phyloP scores from a whole-genome alignment of 139 green algal genomes.

The Marvania coccoides region DNA sequence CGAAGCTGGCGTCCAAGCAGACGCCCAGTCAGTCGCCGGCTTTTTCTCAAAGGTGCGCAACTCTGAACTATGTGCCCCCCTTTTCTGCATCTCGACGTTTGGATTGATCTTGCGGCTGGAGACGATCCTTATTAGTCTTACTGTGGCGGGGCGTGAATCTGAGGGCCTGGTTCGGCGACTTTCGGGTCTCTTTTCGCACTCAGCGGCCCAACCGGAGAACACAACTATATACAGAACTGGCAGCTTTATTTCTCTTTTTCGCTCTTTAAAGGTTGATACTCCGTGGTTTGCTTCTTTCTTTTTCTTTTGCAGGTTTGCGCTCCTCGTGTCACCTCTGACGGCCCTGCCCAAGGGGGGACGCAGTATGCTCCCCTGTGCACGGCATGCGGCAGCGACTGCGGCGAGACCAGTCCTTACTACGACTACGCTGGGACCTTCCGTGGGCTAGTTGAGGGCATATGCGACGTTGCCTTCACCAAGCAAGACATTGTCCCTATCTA shows the following conservation, averaged over 20 bases:
- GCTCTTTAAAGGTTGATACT: too few species aligned
- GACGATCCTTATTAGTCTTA: too few species aligned
- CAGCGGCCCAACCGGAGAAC: too few species aligned
- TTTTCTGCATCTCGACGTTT: too few species aligned
- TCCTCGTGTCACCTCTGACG: neutral
- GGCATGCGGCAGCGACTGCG: slow-evolving; percentile 27
- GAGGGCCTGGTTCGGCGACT: too few species aligned
- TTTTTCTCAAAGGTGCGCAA: neutral
- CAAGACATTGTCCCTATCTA: slow-evolving; percentile 12
- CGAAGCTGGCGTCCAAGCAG: neutral
- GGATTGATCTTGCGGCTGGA: too few species aligned
- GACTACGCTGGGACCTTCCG: slow-evolving; percentile 38
- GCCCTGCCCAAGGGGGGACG: neutral
- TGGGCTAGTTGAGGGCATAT: slow-evolving; percentile 35
- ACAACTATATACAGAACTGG: too few species aligned
- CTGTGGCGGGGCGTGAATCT: too few species aligned
- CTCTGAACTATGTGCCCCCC: too few species aligned
- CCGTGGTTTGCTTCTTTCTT: too few species aligned
- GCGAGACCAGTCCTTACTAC: slow-evolving; percentile 10
- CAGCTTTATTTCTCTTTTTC: too few species aligned
- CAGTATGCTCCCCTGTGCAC: slow-evolving; percentile 17
- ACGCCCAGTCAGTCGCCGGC: neutral
- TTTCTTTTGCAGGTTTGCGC: slow-evolving; percentile 21
- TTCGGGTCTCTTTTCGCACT: too few species aligned
- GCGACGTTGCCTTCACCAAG: slow-evolving; percentile 50